These are phyloP conservation scores for Pisolithus albus DNA, from an alignment of 768 basidiomycete species.

Conservation along the genomic window DNA sequence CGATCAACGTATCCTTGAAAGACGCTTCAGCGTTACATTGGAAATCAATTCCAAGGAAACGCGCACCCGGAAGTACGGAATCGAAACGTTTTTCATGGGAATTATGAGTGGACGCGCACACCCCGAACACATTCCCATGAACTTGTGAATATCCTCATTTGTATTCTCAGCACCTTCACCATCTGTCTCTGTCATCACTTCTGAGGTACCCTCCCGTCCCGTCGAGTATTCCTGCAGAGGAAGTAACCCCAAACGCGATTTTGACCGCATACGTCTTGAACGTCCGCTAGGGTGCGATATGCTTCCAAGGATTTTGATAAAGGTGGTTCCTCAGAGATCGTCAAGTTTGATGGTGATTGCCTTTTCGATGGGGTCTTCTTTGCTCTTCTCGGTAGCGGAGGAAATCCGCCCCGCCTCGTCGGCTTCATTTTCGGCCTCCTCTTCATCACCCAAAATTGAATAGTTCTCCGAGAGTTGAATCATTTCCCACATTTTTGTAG, in stretches of 20 bases:
- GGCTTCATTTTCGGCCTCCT: constrained; percentile 45
- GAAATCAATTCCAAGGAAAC: background rate
- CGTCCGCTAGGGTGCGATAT: constrained; percentile 93
- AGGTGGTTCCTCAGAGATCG: constrained; percentile 95
- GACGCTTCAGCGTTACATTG: background rate
- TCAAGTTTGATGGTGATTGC: constrained; percentile 81
- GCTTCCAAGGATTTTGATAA: constrained; percentile 81
- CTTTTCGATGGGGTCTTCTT: constrained; percentile 46
- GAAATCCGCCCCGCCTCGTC: constrained; percentile 17
- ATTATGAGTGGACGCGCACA: constrained; percentile 82
- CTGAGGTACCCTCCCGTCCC: background rate
- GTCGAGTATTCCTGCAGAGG: constrained; percentile 36
- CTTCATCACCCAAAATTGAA: constrained; percentile 48
- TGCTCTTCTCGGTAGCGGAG: constrained; percentile 26
- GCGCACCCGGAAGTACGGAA: constrained; percentile 40
- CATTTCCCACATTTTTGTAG: no score
- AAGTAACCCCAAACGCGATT: constrained; percentile 73
- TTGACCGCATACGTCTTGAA: constrained; percentile 75
- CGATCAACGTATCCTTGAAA: constrained; percentile 84
- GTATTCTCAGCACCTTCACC: constrained; percentile 8
- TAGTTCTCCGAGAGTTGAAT: no score
- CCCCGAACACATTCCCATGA: constrained; percentile 82
- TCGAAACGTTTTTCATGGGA: constrained; percentile 91
- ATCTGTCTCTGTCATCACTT: background rate
- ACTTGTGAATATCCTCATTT: constrained; percentile 84